Evolutionary conservation across 2,329 filamentous ascomycete genomes (phyloP), one percentile per base, ranked within the genome.

Genomic region (Claviceps sorghi): DNA sequence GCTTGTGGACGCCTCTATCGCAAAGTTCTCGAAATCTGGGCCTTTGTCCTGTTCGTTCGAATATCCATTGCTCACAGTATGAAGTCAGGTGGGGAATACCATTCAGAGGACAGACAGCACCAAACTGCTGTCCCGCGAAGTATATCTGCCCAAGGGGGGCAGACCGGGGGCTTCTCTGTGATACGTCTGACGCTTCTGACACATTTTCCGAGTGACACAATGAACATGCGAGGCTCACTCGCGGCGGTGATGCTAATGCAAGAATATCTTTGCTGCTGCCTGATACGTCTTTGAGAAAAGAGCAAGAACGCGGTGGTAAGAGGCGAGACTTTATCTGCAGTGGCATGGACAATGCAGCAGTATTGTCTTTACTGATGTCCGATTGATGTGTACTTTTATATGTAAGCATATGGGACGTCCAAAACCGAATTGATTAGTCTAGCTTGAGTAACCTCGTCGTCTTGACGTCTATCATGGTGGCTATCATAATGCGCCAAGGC

Each of bases 51-150:
- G 73, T 72, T 30, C 68, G 65, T 13, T 71, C 63, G 32, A 68
- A 63, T 36, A 78, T 71, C 72, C 73, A 77, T 57, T 71, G 59
- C 50, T 68, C 68, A 6, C 75, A 74, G 15, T 72, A 66, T 0
- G 64, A 60, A 0, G 75, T 72, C 42, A 78, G 67, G 42, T 75
- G 69, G 0, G 75, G 75, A 1, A 77, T 68, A 7, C 75, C 73
- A 15, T 70, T 73, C 48, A 70, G 66, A 8, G 69, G 62, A 57
- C 69, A 75, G 34, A 75, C 69, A 13, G 67, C 65, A 10, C 74
- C 74, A 10, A 77, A 60, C 52, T 72, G 66, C 47, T 68, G 65
- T 0, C 74, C 73, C 4, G 71, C 71, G 55, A 75, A 75, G 58
- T 75, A 70, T 4, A 76, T 63, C 19, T 68, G 67, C 10, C 69